These are phyloP conservation scores for Nitzschia putrida DNA, from an alignment of 108 stramenopile species.

Conservation along the genomic window DNA sequence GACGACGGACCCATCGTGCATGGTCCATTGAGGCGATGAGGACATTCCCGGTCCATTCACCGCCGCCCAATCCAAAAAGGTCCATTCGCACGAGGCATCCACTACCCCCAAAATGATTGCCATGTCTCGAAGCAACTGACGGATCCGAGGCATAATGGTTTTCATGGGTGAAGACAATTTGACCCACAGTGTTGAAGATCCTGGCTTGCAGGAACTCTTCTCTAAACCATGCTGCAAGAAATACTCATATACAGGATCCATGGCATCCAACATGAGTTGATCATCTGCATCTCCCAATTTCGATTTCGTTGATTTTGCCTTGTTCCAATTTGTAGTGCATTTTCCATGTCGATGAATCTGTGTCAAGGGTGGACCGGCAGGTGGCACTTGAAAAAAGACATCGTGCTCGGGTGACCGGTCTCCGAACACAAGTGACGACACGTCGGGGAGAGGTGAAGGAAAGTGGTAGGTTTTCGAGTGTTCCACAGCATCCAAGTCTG, in stretches of 20 bases:
- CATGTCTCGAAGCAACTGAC: slow-evolving; percentile 12
- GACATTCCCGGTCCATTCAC: neutral
- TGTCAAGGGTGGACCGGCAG: slow-evolving; percentile 1
- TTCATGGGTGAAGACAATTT: slow-evolving; percentile 13
- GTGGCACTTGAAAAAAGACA: slow-evolving; percentile 25
- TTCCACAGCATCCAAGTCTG: slow-evolving; percentile 2
- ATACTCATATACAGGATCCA: slow-evolving; percentile 36
- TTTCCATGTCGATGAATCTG: neutral
- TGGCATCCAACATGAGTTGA: slow-evolving; percentile 24
- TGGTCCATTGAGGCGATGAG: slow-evolving; percentile 28
- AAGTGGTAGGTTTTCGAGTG: neutral
- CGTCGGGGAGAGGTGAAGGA: slow-evolving; percentile 34
- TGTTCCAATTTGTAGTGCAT: neutral
- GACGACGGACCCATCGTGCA: slow-evolving; percentile 22
- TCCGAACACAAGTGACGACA: slow-evolving; percentile 16
- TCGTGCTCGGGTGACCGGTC: slow-evolving; percentile 8
- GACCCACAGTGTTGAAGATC: neutral
- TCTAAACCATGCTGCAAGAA: slow-evolving; percentile 30
- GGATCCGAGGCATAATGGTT: neutral
- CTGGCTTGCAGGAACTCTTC: neutral
- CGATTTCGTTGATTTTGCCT: neutral
- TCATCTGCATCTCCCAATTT: slow-evolving; percentile 14
- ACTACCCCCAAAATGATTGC: slow-evolving; percentile 1
- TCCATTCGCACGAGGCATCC: slow-evolving; percentile 21
- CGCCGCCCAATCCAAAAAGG: slow-evolving; percentile 26